Base-by-base conservation (phyloP, 345 rosid species). In the Brassica incana region DNA sequence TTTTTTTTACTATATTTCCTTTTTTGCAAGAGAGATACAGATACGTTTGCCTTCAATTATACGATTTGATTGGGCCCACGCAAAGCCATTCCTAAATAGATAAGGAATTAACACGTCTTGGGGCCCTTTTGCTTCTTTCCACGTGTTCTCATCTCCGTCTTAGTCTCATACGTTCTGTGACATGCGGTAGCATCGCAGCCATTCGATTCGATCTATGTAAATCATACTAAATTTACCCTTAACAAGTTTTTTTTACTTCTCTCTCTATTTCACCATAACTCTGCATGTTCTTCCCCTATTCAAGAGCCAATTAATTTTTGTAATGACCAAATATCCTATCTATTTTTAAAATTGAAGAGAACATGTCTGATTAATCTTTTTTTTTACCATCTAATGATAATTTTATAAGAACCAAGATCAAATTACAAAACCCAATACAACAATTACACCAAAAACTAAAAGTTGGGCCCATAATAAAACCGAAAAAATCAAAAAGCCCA, bases 41-140 rank as follows among this genome's bases (percentile, higher is more conserved):
- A 36, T 79, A 29, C 64, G 59, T 68, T 74, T 79, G 82, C 69
- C 79, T 74, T 74, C 56, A 45, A 50, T 29, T 68, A 68, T 68
- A 74, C 71, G 78, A 74, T 80, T 62, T 45, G 8, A 70, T 74
- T 33, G 78, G 82, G 65, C 36, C 82, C 78, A 73, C 16, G 7
- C 9, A 18, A n/a, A 59, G 36, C 77, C 27, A 62, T 12, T 69
- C 52, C 54, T 8, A 64, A 50, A 3, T 67, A 8, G 73, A 67
- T 68, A 68, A 59, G 62, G 72, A 71, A 78, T 65, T 33, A 78
- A 54, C 81, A 64, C 72, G 69, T 69, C 32, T 30, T 32, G 64
- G 27, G 65, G 5, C 18, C 58, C 18, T 50, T 45, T 3, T 45
- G 54, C 54, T 45, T 45, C 15, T 2, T 45, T 14, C 20, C 58